Base-by-base conservation (phyloP, 805 yeast genomes). In the Wickerhamomyces chambardii region DNA sequence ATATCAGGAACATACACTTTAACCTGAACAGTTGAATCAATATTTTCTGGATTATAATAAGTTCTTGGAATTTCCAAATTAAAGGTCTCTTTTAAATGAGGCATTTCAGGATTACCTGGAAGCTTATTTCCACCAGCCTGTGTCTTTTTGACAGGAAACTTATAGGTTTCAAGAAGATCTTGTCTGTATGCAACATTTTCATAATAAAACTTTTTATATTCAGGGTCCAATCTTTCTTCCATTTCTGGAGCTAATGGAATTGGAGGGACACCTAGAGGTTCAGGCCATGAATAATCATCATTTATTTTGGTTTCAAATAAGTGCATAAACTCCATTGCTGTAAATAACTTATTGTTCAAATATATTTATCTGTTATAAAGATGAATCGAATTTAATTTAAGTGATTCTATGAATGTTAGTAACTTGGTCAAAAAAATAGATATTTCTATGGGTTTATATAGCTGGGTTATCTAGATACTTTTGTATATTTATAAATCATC, bases 1-100 rank as follows among this genome's bases (percentile, higher is more conserved):
- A 58, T 62, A 15, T 50, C 41, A 16, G 70, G 69, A 24, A 55
- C 53, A 36, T 63, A 65, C 3, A 64, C 64, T 37, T 70, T 49
- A 36, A 34, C 51, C 10, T 38, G 46, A 38, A 40, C 45, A 8
- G 6, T 19, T 19, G 22, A 19, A 19, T 19, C 22, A 6, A 6
- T 8, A 19, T 19, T 19, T 6, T 19, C 8, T 26, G 31, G 22
- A 19, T 29, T 30, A 8, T n/a, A 30, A 38, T 55, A 48, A 29
- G 49, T 50, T 39, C 68, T 46, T 4, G 63, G 58, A 31, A 63
- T 55, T 18, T 46, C 38, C 21, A 55, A 45, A 38, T 63, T 67
- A 32, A 40, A 47, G 17, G 42, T 54, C 29, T 50, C 41, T 6
- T 44, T 50, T 53, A 62, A 39, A 18, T 46, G 46, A 18, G 41